Conservation (phyloP, 2,329 filamentous ascomycete species). For the Penicillium sp. region DNA sequence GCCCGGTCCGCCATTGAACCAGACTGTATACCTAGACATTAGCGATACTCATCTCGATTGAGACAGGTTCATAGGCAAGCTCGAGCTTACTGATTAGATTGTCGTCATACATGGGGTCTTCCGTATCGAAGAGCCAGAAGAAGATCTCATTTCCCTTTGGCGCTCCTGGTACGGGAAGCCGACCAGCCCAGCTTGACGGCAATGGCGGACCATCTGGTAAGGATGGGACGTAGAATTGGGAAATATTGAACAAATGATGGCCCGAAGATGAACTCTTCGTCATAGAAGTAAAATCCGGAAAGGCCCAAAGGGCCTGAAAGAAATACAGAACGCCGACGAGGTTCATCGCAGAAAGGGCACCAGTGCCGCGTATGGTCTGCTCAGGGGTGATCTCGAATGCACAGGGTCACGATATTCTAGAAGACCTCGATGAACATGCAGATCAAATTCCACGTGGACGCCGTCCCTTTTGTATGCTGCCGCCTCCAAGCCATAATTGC, state of each 20-base stretch:
- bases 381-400: too few species aligned
- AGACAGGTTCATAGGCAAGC: too few species aligned
- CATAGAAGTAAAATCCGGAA: slow-evolving; percentile 13
- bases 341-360: too few species aligned
- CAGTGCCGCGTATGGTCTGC: too few species aligned
- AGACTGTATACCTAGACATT: slow-evolving; percentile 23
- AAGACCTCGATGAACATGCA: too few species aligned
- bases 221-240: slow-evolving; percentile 30
- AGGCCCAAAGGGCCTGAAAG: slow-evolving; percentile 20
- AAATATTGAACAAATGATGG: slow-evolving; percentile 2
- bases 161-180: slow-evolving; percentile 30
- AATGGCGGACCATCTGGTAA: slow-evolving; percentile 30
- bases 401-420: too few species aligned
- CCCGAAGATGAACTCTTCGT: too few species aligned
- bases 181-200: slow-evolving; percentile 37
- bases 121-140: slow-evolving; percentile 39
- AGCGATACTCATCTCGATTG: background rate
- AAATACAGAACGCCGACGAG: slow-evolving; percentile 21
- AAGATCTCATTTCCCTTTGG: slow-evolving; percentile 34
- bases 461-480: too few species aligned
- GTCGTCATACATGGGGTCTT: slow-evolving; percentile 30
- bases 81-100: slow-evolving; percentile 38
- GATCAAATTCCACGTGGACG: too few species aligned
- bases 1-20: slow-evolving; percentile 39
- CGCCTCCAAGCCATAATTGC: too few species aligned